A percentile compares a stretch with the other conserved stretches of the same genome.
Evolutionary conservation across 2,329 filamentous ascomycete genomes (phyloP).

Genomic region (Talaromyces marneffei): DNA sequence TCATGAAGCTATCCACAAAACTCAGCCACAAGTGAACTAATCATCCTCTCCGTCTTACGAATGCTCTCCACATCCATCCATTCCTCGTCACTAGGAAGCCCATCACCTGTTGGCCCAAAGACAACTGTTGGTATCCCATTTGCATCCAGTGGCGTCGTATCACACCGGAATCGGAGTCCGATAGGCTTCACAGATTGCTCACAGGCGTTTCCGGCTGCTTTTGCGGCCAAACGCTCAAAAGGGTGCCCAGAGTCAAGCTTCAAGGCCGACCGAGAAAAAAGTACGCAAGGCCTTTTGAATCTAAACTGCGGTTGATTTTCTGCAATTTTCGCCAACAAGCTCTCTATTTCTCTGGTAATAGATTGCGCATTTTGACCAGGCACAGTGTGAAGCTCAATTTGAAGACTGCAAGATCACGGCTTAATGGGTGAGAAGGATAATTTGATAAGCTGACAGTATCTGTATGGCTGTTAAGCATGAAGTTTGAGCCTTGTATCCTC

Average conservation of each 20-base stretch:
- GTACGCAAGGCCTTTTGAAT: slow-evolving; percentile 33
- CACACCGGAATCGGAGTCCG: slow-evolving; percentile 45
- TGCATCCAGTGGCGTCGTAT: slow-evolving; percentile 45
- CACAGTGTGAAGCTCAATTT: slow-evolving; percentile 47
- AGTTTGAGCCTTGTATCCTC: slow-evolving; percentile 41
- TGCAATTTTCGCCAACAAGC: slow-evolving; percentile 32
- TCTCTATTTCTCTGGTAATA: slow-evolving; percentile 36
- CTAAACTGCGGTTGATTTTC: slow-evolving; percentile 34
- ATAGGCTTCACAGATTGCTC: slow-evolving; percentile 24
- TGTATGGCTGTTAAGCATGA: slow-evolving; percentile 52
- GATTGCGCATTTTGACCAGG: slow-evolving; percentile 37
- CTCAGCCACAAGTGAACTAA: not conserved
- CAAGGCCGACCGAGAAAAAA: slow-evolving; percentile 41
- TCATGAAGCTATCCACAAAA: not conserved
- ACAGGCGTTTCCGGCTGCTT: slow-evolving; percentile 27
- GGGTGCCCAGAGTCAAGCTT: slow-evolving; percentile 38
- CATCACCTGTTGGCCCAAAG: slow-evolving; percentile 45
- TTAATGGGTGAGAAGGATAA: slow-evolving; percentile 22
- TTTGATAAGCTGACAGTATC: slow-evolving; percentile 40
- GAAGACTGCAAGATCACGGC: slow-evolving; percentile 44
- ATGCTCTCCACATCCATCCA: slow-evolving; percentile 45
- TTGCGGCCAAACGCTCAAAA: slow-evolving; percentile 22
- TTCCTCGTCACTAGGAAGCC: slow-evolving; percentile 48
- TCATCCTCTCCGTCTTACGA: slow-evolving; percentile 23
- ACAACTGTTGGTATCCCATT: slow-evolving; percentile 44